Evolutionary conservation across 768 basidiomycete species (phyloP).

Genomic region (Macrocybe gigantea): DNA sequence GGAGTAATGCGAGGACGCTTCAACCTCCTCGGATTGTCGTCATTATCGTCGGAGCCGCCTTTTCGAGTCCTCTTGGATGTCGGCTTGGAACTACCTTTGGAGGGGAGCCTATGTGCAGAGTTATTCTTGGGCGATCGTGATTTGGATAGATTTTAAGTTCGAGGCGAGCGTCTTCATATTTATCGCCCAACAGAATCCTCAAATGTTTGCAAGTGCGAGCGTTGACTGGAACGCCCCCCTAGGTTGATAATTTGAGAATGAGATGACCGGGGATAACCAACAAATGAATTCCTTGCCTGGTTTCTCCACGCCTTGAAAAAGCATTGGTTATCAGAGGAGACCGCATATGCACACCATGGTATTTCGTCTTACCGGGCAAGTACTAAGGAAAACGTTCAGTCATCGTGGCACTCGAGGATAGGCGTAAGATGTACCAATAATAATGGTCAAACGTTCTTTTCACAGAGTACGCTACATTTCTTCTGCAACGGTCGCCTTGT

Average conservation of each 20-base stretch:
- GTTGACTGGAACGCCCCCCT: conserved; percentile 32
- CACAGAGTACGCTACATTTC: conserved; percentile 36
- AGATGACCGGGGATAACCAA: not conserved
- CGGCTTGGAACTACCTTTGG: conserved; percentile 16
- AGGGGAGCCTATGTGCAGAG: not conserved
- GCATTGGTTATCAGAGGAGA: not conserved
- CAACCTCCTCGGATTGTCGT: conserved; percentile 4
- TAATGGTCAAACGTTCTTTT: conserved; percentile 40
- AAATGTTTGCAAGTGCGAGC: conserved; percentile 47
- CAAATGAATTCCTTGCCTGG: conserved; percentile 12
- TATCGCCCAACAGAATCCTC: conserved; percentile 35
- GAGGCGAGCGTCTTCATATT: conserved; percentile 40
- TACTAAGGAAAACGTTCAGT: conserved; percentile 11
- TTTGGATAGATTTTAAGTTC: conserved; percentile 32
- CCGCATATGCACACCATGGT: not conserved
- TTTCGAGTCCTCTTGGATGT: conserved; percentile 10
- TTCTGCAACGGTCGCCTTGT: conserved; percentile 4
- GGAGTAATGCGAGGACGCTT: too few species aligned
- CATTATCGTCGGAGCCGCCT: conserved; percentile 20
- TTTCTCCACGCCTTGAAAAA: conserved; percentile 25
- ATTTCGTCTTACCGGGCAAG: conserved; percentile 23
- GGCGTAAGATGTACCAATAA: conserved; percentile 23
- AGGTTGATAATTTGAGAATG: not conserved
- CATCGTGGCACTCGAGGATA: not conserved
- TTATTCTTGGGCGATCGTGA: too few species aligned